Evolutionary conservation across 495 filamentous ascomycete genomes (phyloP).

Genomic region (Lentithecium fluviatile): DNA sequence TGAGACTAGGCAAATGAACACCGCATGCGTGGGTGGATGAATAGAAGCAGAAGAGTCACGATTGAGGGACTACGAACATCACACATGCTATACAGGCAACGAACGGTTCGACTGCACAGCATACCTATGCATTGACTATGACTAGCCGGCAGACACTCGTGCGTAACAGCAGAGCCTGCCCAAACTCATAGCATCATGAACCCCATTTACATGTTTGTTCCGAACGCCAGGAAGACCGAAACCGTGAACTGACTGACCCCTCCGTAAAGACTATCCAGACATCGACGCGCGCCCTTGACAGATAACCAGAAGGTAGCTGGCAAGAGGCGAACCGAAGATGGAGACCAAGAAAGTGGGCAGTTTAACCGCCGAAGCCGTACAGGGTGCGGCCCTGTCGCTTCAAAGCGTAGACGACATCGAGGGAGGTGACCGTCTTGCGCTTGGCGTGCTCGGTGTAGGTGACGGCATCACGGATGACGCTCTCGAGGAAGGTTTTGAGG

Average conservation of each 20-base stretch:
- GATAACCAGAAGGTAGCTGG: conserved; percentile 5
- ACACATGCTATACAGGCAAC: not conserved
- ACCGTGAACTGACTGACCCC: conserved; percentile 13
- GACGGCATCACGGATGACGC: conserved; percentile 85
- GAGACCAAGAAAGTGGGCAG: conserved; percentile 18
- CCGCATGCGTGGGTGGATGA: not conserved
- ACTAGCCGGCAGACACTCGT: too few relatives aligned
- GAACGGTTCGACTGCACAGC: too few relatives aligned
- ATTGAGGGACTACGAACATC: too few relatives aligned
- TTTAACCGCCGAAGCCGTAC: conserved; percentile 95
- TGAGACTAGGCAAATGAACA: not conserved
- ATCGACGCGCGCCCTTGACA: conserved; percentile 4
- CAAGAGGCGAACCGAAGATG: conserved; percentile 5
- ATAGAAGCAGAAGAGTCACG: not conserved
- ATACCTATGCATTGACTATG: too few relatives aligned
- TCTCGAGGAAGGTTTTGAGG: conserved; percentile 65
- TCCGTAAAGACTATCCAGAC: conserved; percentile 5
- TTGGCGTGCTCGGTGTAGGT: conserved; percentile 97
- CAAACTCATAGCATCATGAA: too few relatives aligned
- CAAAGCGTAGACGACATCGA: conserved; percentile 93
- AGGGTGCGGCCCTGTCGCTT: conserved; percentile 95
- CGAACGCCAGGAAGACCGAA: conserved; percentile 15
- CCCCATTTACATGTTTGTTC: not conserved
- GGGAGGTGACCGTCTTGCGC: conserved; percentile 94
- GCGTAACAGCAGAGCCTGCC: too few relatives aligned